Conservation (phyloP, 1,284 basidiomycete species). For the Hymenochaete sp. region DNA sequence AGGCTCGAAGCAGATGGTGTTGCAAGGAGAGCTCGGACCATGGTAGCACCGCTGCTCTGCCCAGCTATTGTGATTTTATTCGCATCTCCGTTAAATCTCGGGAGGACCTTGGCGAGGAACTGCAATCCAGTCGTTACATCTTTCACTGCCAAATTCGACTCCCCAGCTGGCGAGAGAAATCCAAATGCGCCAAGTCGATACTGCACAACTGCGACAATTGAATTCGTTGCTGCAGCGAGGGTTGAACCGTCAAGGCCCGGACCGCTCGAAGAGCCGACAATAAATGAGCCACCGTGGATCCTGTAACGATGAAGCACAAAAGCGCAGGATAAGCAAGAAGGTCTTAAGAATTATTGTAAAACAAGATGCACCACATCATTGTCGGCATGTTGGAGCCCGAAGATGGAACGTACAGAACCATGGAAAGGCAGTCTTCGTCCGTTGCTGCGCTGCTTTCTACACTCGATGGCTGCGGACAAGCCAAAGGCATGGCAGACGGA, state of each 20-base stretch:
- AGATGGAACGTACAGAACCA: conserved; percentile 63
- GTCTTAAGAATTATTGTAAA: conserved; percentile 3
- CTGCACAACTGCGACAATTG: conserved; percentile 80
- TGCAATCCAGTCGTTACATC: conserved; percentile 64
- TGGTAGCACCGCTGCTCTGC: conserved; percentile 77
- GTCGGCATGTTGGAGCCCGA: conserved; percentile 38
- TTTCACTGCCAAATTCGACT: conserved; percentile 62
- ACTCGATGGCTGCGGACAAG: conserved; percentile 54
- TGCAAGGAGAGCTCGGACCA: conserved; percentile 70
- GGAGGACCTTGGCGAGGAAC: conserved; percentile 51
- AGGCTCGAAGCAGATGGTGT: conserved; percentile 54
- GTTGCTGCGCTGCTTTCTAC: conserved; percentile 40
- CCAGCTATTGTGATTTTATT: conserved; percentile 75
- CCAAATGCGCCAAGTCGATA: conserved; percentile 79
- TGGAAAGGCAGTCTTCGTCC: conserved; percentile 70
- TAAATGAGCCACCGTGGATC: conserved; percentile 84
- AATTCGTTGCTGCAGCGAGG: conserved; percentile 61
- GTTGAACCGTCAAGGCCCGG: conserved; percentile 73
- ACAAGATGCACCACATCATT: conserved; percentile 49
- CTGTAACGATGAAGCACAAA: conserved; percentile 30
- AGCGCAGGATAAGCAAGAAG: background rate
- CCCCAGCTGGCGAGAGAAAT: conserved; percentile 57
- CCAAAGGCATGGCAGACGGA: conserved; percentile 48
- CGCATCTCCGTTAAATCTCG: conserved; percentile 60
- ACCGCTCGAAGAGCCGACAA: conserved; percentile 59